Conservation (phyloP, 2,329 filamentous ascomycete species). For the Tolypocladium album region DNA sequence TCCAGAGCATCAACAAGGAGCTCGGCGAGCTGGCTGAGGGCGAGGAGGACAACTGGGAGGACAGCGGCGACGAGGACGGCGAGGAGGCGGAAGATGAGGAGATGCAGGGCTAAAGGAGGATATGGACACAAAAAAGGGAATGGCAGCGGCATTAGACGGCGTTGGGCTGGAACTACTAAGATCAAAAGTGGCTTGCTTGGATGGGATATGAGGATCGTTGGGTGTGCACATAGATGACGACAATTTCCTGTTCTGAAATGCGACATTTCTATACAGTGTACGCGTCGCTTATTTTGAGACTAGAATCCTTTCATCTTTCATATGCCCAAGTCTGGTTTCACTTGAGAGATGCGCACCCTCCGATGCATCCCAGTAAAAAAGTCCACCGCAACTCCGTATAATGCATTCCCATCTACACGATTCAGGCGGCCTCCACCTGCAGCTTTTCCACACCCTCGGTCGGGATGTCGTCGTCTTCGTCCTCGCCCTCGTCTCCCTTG, state of each 20-base stretch:
- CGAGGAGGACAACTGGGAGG: conserved; percentile 39
- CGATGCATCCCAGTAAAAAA: background rate
- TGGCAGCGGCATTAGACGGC: conserved; percentile 11
- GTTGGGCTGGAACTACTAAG: conserved; percentile 6
- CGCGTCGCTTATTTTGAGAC: background rate
- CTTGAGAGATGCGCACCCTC: background rate
- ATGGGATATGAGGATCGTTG: background rate
- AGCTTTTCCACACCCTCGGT: conserved; percentile 58
- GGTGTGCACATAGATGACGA: background rate
- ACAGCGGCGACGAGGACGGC: conserved; percentile 41
- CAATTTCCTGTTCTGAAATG: conserved; percentile 8
- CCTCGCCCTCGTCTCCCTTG: conserved; percentile 55
- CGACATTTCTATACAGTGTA: background rate
- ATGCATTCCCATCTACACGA: background rate
- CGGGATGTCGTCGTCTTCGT: conserved; percentile 52
- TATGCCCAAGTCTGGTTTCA: background rate
- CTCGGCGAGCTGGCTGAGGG: conserved; percentile 49
- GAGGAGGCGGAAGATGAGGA: conserved; percentile 36
- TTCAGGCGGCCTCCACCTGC: conserved; percentile 47
- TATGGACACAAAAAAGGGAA: background rate
- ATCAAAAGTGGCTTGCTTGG: conserved; percentile 2
- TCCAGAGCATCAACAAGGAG: conserved; percentile 51
- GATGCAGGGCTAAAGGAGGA: conserved; percentile 35
- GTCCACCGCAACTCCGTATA: background rate
- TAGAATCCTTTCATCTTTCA: background rate